phyloP scores from a whole-genome alignment of 176 grass and related monocot species.

The Chloris gayana region DNA sequence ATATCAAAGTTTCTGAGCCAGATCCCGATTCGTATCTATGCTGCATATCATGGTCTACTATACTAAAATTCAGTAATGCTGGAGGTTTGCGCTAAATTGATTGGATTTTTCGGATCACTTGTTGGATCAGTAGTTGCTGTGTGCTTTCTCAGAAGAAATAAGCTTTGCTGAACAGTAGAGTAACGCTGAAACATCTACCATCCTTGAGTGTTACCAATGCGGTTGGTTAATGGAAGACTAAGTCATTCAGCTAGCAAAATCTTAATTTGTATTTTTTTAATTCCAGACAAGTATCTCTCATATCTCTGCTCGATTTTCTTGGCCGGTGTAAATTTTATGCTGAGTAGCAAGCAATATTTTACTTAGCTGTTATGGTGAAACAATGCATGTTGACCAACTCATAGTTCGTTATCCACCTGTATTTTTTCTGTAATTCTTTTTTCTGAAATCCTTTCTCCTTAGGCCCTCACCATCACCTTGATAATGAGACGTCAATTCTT shows the following conservation, averaged over 20 bases:
- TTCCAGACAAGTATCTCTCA: neutral
- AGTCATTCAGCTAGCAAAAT: neutral
- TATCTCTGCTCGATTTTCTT: conserved; percentile 1
- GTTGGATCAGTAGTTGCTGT: neutral
- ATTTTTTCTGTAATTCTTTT: neutral
- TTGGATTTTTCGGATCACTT: neutral
- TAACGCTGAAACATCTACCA: neutral
- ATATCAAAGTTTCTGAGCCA: neutral
- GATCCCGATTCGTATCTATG: neutral
- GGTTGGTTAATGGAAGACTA: neutral
- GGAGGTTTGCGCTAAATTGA: neutral
- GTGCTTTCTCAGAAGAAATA: conserved; percentile 10
- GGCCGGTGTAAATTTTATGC: neutral
- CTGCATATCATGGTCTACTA: neutral
- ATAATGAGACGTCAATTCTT: neutral
- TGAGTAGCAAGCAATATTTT: neutral
- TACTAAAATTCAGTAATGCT: neutral
- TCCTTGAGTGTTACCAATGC: neutral
- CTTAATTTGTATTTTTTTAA: neutral
- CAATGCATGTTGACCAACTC: neutral
- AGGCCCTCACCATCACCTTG: neutral
- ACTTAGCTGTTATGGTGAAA: neutral
- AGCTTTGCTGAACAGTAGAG: neutral
- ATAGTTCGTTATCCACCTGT: neutral
- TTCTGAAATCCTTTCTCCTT: neutral